Conservation (phyloP, 768 basidiomycete genomes). For the Lepiota brunneoincarnata region DNA sequence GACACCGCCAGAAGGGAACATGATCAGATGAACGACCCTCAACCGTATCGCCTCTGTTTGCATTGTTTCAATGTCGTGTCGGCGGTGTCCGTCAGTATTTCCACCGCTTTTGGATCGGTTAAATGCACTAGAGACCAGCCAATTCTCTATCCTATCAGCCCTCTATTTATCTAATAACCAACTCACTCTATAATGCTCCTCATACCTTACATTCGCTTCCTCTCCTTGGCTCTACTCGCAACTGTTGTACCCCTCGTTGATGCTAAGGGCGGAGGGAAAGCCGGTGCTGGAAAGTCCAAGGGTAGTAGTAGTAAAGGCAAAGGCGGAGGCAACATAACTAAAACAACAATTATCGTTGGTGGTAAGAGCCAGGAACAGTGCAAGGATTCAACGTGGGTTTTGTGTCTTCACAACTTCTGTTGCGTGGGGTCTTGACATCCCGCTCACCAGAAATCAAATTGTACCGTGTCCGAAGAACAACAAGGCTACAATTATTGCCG, state of each 20-base stretch:
- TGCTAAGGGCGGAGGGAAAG: slow-evolving; percentile 2
- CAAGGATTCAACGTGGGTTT: slow-evolving; percentile 6
- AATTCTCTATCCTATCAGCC: too few relatives aligned
- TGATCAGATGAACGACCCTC: too few relatives aligned
- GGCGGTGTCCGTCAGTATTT: too few relatives aligned
- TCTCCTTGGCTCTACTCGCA: neutral
- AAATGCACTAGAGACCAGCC: too few relatives aligned
- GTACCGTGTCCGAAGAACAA: slow-evolving; percentile 5
- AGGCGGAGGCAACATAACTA: neutral
- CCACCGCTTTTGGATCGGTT: too few relatives aligned
- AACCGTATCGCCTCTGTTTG: too few relatives aligned
- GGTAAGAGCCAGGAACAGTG: neutral
- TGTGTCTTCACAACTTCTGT: neutral
- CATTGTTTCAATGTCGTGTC: too few relatives aligned
- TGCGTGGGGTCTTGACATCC: slow-evolving; percentile 6
- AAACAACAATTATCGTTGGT: neutral
- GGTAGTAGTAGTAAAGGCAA: neutral
- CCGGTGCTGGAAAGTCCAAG: neutral
- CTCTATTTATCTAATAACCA: too few relatives aligned
- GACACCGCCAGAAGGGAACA: too few relatives aligned
- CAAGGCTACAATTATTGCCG: slow-evolving; percentile 2
- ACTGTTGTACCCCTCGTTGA: neutral
- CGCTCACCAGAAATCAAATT: neutral
- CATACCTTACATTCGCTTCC: neutral
- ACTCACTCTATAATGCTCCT: neutral